Evolutionary conservation across 1,139 yeast species (phyloP).

Genomic region (Tardiomyces digboiensis): DNA sequence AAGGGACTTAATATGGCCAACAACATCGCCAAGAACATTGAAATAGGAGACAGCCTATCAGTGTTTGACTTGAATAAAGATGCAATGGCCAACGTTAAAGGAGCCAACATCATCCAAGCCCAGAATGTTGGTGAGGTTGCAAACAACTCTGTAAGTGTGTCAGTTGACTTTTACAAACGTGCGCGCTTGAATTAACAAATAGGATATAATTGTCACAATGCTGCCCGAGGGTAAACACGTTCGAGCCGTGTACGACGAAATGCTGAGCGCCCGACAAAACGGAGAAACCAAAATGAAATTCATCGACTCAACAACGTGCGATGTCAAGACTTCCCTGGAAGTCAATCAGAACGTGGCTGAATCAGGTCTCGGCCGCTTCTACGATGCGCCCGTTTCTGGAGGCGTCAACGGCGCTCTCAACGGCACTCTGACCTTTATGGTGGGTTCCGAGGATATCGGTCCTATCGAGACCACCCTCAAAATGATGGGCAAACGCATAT

Average conservation of each 20-base stretch:
- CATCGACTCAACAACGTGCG: constrained; percentile 47
- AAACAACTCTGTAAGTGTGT: constrained; percentile 12
- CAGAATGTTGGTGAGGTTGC: constrained; percentile 33
- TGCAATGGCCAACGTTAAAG: constrained; percentile 11
- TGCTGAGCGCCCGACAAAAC: constrained; percentile 44
- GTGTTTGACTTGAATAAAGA: constrained; percentile 37
- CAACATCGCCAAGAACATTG: constrained; percentile 38
- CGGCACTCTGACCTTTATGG: constrained; percentile 50
- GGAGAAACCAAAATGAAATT: constrained; percentile 24
- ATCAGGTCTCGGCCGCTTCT: constrained; percentile 26
- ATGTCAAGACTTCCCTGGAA: constrained; percentile 39
- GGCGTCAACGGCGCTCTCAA: constrained; percentile 53
- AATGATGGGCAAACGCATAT: constrained; percentile 44
- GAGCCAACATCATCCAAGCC: constrained; percentile 12
- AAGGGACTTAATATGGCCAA: constrained; percentile 46
- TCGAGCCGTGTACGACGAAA: constrained; percentile 33
- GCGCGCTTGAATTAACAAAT: constrained; percentile 6
- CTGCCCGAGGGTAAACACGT: constrained; percentile 54
- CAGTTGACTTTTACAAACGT: neutral
- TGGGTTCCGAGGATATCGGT: constrained; percentile 25
- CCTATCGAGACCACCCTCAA: constrained; percentile 24
- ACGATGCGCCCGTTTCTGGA: constrained; percentile 56
- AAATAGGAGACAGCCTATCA: constrained; percentile 33
- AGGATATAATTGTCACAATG: constrained; percentile 37
- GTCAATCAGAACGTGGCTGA: constrained; percentile 18